Evolutionary conservation across 768 basidiomycete genomes (phyloP), one percentile per base, ranked within the genome.

Genomic region (Xerocomellus amylosporus): DNA sequence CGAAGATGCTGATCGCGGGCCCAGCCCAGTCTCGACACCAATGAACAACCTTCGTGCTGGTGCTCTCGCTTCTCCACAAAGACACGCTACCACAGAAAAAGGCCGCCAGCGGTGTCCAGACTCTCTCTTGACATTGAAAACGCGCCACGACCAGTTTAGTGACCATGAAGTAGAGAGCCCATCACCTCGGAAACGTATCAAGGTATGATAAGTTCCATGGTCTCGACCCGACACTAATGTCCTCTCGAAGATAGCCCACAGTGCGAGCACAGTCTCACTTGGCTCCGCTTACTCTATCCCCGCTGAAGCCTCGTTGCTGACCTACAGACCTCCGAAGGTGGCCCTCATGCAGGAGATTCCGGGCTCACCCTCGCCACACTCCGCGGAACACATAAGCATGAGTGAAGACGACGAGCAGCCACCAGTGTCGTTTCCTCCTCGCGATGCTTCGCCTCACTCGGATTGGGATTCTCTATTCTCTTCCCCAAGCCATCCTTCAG

Each of bases 141-240:
- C 46, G 14, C 46, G 54, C 7, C 28, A 31, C 30, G 46, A 46
- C 24, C 33, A 24, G 42, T 20, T 44, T 51, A 58, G 55, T 46
- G 53, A 56, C 43, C 13, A 20, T 42, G 58, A 65, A 28, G 46
- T 15, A 22, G 61, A 51, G 28, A 42, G 8, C 19, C 46, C 59
- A 26, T 66, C 74, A 20, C 78, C 75, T 7, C 60, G 71, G 24
- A 75, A 77, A 53, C 73, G 76, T 50, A 51, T 67, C 40, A 77
- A 72, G 67, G 73, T 73, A 53, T 26, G 63, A 48, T 28, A 4
- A 9, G 12, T 40, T 43, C 42, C 28, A 15, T 19, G 5, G 14
- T 39, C 26, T 46, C 5, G n/a, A 7, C 54, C 40, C 17, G 8
- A 34, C 45, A 28, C 51, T 70, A 28, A 67, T 40, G 41, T 41